phyloP scores from a whole-genome alignment of 2,329 filamentous ascomycete genomes.

The Alternaria solani region DNA sequence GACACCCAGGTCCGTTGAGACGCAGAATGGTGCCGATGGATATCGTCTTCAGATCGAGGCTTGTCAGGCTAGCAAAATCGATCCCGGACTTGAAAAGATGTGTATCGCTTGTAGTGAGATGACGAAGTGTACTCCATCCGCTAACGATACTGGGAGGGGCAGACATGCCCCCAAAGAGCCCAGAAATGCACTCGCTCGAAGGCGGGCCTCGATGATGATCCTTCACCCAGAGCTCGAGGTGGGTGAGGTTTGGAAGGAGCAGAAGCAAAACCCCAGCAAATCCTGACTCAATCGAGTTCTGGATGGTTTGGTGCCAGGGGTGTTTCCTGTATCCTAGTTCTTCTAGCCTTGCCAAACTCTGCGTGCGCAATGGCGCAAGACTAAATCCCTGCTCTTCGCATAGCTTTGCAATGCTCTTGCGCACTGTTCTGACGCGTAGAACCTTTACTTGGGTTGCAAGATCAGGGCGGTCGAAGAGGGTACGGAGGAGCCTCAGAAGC shows the following conservation, averaged over 20 bases:
- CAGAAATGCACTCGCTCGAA: slow-evolving; percentile 31
- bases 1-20: slow-evolving; percentile 33
- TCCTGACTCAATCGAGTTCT: slow-evolving; percentile 34
- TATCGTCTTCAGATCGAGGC: slow-evolving; percentile 24
- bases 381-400: slow-evolving; percentile 25
- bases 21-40: slow-evolving; percentile 25
- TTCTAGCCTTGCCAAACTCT: slow-evolving; percentile 18
- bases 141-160: slow-evolving; percentile 13
- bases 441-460: slow-evolving; percentile 29
- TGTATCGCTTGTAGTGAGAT: slow-evolving; percentile 26
- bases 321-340: slow-evolving; percentile 22
- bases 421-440: slow-evolving; percentile 27
- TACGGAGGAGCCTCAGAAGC: slow-evolving; percentile 30
- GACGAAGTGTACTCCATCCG: slow-evolving; percentile 17
- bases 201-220: slow-evolving; percentile 27
- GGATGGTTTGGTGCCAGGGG: slow-evolving; percentile 28
- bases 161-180: slow-evolving; percentile 27
- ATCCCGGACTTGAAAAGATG: slow-evolving; percentile 26
- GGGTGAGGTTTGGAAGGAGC: slow-evolving; percentile 28
- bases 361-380: slow-evolving; percentile 18
- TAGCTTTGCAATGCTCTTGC: slow-evolving; percentile 22
- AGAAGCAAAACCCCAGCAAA: slow-evolving; percentile 31
- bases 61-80: slow-evolving; percentile 22
- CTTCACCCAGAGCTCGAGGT: slow-evolving; percentile 30
- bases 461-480: slow-evolving; percentile 30